Evolutionary conservation across 805 yeast genomes (phyloP).

Genomic region (Yarrowia deformans): DNA sequence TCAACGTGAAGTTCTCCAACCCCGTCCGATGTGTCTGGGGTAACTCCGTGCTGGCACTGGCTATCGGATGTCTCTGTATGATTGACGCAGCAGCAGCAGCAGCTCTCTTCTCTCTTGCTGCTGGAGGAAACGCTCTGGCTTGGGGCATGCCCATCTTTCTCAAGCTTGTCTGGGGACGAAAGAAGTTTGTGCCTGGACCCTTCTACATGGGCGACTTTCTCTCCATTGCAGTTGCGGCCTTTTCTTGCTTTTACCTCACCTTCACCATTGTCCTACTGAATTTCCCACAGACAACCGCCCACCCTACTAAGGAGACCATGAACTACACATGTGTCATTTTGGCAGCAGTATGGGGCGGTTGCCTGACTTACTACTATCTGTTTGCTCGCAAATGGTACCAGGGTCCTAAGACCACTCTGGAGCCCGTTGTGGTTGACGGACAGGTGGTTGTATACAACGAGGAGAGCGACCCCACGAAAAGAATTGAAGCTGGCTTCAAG

Average conservation of each 20-base stretch:
- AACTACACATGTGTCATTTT: slow-evolving; percentile 72
- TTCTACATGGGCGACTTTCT: slow-evolving; percentile 64
- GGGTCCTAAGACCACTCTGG: slow-evolving; percentile 58
- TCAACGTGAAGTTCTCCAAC: slow-evolving; percentile 61
- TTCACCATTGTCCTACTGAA: slow-evolving; percentile 64
- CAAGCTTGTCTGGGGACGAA: slow-evolving; percentile 58
- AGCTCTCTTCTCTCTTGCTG: slow-evolving; percentile 69
- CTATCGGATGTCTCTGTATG: slow-evolving; percentile 64
- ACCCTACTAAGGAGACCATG: slow-evolving; percentile 58
- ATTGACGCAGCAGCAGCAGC: slow-evolving; percentile 66
- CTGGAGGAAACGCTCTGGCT: slow-evolving; percentile 68
- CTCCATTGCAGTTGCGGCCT: slow-evolving; percentile 56
- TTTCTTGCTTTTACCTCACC: slow-evolving; percentile 58
- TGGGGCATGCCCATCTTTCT: slow-evolving; percentile 68
- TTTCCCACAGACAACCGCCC: slow-evolving; percentile 60
- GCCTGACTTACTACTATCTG: slow-evolving; percentile 59
- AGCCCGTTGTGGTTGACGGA: slow-evolving; percentile 31
- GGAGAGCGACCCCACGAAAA: slow-evolving; percentile 24
- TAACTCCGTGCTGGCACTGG: slow-evolving; percentile 57
- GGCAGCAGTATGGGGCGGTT: slow-evolving; percentile 64
- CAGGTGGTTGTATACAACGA: slow-evolving; percentile 30
- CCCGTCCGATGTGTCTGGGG: slow-evolving; percentile 71
- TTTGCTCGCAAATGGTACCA: slow-evolving; percentile 63
- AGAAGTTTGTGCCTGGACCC: slow-evolving; percentile 67
- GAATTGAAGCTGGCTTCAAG: slow-evolving; percentile 10